Percentiles rank a stretch among this genome's conserved stretches.
Conservation (phyloP, 176 grass and related monocot genomes). For the Aegilops speltoides region DNA sequence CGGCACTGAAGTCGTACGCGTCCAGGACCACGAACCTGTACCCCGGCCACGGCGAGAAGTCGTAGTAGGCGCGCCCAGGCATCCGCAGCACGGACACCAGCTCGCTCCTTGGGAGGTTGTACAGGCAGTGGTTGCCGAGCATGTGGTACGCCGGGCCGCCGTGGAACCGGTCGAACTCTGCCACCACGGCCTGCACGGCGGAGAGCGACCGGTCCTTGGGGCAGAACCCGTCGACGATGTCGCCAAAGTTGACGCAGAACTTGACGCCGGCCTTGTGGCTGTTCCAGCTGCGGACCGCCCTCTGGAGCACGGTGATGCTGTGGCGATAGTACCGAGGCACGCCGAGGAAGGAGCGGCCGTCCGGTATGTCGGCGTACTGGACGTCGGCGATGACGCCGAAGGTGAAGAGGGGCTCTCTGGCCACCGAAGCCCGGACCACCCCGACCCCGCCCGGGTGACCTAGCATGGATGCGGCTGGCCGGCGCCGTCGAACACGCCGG, state of each 20-base stretch:
- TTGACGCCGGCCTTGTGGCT: constrained; percentile 25
- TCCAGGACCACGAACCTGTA: constrained; percentile 71
- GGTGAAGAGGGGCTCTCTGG: constrained; percentile 55
- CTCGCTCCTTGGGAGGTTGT: constrained; percentile 63
- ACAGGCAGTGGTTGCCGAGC: constrained; percentile 93
- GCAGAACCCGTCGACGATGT: constrained; percentile 85
- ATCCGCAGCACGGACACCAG: constrained; percentile 61
- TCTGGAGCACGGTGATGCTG: constrained; percentile 67
- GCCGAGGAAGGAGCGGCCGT: constrained; percentile 69
- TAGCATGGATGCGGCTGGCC: constrained; percentile 23
- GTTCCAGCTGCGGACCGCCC: constrained; percentile 72
- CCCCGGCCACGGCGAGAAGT: constrained; percentile 62
- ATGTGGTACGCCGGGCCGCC: constrained; percentile 78
- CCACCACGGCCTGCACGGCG: constrained; percentile 46
- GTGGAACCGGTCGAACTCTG: constrained; percentile 65
- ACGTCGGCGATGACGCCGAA: constrained; percentile 85
- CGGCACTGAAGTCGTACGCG: constrained; percentile 75
- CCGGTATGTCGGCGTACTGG: constrained; percentile 84
- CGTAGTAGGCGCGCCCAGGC: constrained; percentile 52
- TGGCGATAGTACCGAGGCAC: constrained; percentile 79
- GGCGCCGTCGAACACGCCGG: neutral
- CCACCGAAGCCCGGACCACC: neutral
- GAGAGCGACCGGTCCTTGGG: constrained; percentile 45
- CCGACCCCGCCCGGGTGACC: neutral
- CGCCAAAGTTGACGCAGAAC: constrained; percentile 79